Percentiles rank a stretch among this genome's conserved stretches.
Conservation (phyloP, 768 basidiomycete genomes). For the Brasilioporus rufonigricans region DNA sequence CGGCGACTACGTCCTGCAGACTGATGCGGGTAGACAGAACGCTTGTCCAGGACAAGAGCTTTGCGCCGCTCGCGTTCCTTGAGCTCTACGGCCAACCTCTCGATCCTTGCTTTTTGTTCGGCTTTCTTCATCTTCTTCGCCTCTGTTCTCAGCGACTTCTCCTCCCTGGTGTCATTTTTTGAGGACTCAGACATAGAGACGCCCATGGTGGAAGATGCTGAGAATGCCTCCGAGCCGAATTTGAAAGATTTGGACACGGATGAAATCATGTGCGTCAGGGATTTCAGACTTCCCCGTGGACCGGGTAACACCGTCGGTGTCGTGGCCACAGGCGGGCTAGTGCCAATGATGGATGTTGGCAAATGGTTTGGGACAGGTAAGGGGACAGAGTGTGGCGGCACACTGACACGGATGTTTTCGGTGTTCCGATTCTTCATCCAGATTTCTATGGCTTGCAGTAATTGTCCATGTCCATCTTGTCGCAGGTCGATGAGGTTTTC, state of each 20-base stretch:
- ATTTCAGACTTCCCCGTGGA: conserved; percentile 13
- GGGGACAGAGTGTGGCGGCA: conserved; percentile 16
- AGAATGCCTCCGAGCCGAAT: neutral
- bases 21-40: conserved; percentile 29
- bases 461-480: conserved; percentile 21
- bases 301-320: neutral
- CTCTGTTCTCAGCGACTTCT: conserved; percentile 43
- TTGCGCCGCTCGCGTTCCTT: conserved; percentile 38
- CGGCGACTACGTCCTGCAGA: conserved; percentile 16
- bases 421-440: conserved; percentile 28
- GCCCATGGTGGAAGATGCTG: conserved; percentile 21
- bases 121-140: conserved; percentile 44
- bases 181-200: conserved; percentile 4
- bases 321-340: neutral
- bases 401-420: conserved; percentile 31
- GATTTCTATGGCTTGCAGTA: conserved; percentile 1
- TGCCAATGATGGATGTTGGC: conserved; percentile 11
- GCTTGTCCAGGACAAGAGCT: conserved; percentile 27
- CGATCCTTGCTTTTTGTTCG: conserved; percentile 37
- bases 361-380: conserved; percentile 19
- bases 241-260: conserved; percentile 19
- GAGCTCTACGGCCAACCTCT: conserved; percentile 45
- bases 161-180: conserved; percentile 34
- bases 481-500: too few relatives aligned
- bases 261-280: conserved; percentile 29